Evolutionary conservation across 371 early-diverging fungal genomes (phyloP), one percentile per base, ranked within the genome.

Genomic region (Lichtheimia ramosa): DNA sequence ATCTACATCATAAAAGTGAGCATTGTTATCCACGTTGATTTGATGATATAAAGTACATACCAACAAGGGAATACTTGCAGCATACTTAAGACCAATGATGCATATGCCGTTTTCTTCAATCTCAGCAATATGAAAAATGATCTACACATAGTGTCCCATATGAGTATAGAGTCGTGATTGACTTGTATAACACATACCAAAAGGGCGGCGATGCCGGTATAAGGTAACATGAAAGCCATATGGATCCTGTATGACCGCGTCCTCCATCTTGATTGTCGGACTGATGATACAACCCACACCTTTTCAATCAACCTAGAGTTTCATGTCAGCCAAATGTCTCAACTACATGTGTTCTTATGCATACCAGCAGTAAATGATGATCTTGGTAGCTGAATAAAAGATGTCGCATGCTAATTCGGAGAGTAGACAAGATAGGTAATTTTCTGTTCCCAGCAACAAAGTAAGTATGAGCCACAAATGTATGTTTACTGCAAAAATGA

Each of bases 41-140:
- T 6, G 10, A 3, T 46, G 21, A 18, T 16, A 21, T 1, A 46
- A 46, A 5, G 16, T 0, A 21, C 46, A 46, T 46, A 46, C 81
- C 56, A 80, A 39, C 24, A 84, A 63, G 0, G 74, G 74, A 28
- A 79, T 61, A 46, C 79, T 74, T 8, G 82, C 83, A 23, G 70
- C 25, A 6, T 77, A 69, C 57, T 75, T 57, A 4, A 83, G 54
- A n/a, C 85, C 83, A 43, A 83, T 81, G 49, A 69, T 67, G 53
- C 85, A 84, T 7, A 54, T 54, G 2, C 77, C 79, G 23, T 59
- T 49, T 5, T 69, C 71, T n/a, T 46, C 46, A 13, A 84, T 28
- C 25, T 73, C 66, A 8, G 69, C 59, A 48, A 63, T 64, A 18
- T 83, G 82, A 53, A 62, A 84, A 12, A 69, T 20, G 16, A 84